Percentiles rank a stretch among this genome's conserved stretches.
These are phyloP conservation scores for Loxodes magnus DNA, from an alignment of 73 alveolate genomes.

Conservation along the genomic window DNA sequence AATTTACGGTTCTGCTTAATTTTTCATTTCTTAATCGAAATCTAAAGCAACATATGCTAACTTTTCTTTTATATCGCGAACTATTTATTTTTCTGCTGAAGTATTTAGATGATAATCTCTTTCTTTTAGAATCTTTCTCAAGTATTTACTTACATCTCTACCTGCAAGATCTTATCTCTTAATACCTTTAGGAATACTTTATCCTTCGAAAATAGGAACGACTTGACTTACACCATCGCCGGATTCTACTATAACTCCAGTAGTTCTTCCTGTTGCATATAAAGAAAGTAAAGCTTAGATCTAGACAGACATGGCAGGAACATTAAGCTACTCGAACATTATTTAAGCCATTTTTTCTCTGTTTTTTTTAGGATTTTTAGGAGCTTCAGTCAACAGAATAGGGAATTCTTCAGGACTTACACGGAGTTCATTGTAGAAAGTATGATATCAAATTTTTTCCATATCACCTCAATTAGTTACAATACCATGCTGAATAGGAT, in stretches of 20 bases:
- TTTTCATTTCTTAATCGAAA: constrained; percentile 18
- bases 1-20: background rate
- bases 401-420: constrained; percentile 65
- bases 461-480: constrained; percentile 92
- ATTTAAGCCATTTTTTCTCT: constrained; percentile 59
- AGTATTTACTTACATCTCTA: constrained; percentile 31
- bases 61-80: constrained; percentile 36
- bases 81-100: constrained; percentile 31
- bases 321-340: constrained; percentile 65
- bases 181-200: constrained; percentile 63
- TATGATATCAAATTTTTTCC: constrained; percentile 63
- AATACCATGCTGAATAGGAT: constrained; percentile 92
- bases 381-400: constrained; percentile 63
- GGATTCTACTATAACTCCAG: constrained; percentile 76
- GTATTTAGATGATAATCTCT: constrained; percentile 25
- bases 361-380: constrained; percentile 54
- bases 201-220: constrained; percentile 90
- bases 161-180: constrained; percentile 72
- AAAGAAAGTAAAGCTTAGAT: constrained; percentile 65
- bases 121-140: constrained; percentile 18
- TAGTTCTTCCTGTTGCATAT: constrained; percentile 83
- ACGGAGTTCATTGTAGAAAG: constrained; percentile 59
- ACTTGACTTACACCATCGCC: constrained; percentile 96
- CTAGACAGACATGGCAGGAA: constrained; percentile 56
- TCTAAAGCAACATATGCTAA: constrained; percentile 31